Conservation (phyloP, 805 yeast genomes). For the Candida endomychidarum region DNA sequence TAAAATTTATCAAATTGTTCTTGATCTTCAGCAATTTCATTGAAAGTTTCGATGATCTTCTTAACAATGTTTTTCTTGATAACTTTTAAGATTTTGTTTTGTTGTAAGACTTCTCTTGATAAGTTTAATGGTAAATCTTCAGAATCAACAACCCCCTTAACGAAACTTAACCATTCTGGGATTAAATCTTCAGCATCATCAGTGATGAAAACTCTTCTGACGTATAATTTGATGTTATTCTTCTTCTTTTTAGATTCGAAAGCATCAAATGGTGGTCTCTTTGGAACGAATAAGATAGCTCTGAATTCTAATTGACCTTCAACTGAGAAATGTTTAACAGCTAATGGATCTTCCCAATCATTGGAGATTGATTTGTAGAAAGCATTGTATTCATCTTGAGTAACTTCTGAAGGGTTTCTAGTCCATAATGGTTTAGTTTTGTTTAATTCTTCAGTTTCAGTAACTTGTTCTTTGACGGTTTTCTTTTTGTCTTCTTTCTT, state of each 20-base stretch:
- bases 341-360: slow-evolving; percentile 99
- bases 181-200: slow-evolving; percentile 99
- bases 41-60: slow-evolving; percentile 97
- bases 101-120: slow-evolving; percentile 99
- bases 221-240: slow-evolving; percentile 97
- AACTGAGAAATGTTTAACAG: slow-evolving; percentile 98
- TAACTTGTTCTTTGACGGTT: slow-evolving; percentile 88
- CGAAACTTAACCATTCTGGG: slow-evolving; percentile 98
- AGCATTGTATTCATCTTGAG: slow-evolving; percentile 98
- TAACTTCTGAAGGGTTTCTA: slow-evolving; percentile 95
- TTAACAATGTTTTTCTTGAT: slow-evolving; percentile 98
- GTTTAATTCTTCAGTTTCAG: slow-evolving; percentile 97
- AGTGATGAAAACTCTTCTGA: slow-evolving; percentile 98
- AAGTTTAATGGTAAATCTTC: slow-evolving; percentile 99
- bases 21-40: slow-evolving; percentile 98
- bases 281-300: slow-evolving; percentile 96
- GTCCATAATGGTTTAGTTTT: slow-evolving; percentile 99
- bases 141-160: slow-evolving; percentile 99
- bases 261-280: slow-evolving; percentile 98
- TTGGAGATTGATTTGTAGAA: slow-evolving; percentile 99
- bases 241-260: slow-evolving; percentile 99
- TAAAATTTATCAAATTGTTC: slow-evolving; percentile 99
- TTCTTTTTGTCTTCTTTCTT: slow-evolving; percentile 75
- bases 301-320: slow-evolving; percentile 99
- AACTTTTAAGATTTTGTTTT: slow-evolving; percentile 98